phyloP scores from a whole-genome alignment of 176 grass and related monocot genomes.

The Eragrostis curvula region DNA sequence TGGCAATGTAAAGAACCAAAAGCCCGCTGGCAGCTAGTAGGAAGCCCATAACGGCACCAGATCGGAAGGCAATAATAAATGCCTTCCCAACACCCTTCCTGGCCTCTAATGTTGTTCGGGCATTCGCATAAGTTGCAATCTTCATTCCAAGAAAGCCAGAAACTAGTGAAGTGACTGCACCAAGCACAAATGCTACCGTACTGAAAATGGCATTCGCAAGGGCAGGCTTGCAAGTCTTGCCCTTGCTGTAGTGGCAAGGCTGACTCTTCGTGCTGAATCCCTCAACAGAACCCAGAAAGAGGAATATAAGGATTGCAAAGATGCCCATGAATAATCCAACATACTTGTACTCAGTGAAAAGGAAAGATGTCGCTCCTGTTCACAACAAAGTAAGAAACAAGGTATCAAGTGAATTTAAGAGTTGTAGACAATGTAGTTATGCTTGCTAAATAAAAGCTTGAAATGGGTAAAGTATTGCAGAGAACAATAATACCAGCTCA shows the following conservation, averaged over 20 bases:
- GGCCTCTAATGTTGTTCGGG: constrained; percentile 57
- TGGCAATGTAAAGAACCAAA: constrained; percentile 70
- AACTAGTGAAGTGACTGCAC: constrained; percentile 53
- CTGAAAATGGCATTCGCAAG: constrained; percentile 54
- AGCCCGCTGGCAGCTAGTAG: constrained; percentile 65
- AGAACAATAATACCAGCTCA: constrained; percentile 1
- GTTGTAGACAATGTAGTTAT: not conserved
- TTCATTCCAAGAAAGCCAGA: constrained; percentile 61
- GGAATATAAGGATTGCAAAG: constrained; percentile 62
- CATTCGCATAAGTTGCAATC: constrained; percentile 57
- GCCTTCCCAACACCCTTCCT: constrained; percentile 71
- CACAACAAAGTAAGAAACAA: constrained; percentile 24
- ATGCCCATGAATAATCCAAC: constrained; percentile 63
- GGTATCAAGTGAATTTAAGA: constrained; percentile 23
- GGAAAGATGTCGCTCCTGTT: constrained; percentile 67
- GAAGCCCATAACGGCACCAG: constrained; percentile 81
- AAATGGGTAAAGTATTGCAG: constrained; percentile 10
- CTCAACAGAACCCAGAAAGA: constrained; percentile 70
- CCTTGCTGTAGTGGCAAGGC: constrained; percentile 66
- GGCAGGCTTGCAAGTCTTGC: constrained; percentile 44
- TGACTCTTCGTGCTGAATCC: constrained; percentile 58
- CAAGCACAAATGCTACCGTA: constrained; percentile 49
- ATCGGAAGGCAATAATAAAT: constrained; percentile 68
- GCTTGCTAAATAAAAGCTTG: constrained; percentile 21
- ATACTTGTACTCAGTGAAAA: constrained; percentile 70